phyloP scores from a whole-genome alignment of 1,139 yeast genomes.

The Candida sanyaensis region DNA sequence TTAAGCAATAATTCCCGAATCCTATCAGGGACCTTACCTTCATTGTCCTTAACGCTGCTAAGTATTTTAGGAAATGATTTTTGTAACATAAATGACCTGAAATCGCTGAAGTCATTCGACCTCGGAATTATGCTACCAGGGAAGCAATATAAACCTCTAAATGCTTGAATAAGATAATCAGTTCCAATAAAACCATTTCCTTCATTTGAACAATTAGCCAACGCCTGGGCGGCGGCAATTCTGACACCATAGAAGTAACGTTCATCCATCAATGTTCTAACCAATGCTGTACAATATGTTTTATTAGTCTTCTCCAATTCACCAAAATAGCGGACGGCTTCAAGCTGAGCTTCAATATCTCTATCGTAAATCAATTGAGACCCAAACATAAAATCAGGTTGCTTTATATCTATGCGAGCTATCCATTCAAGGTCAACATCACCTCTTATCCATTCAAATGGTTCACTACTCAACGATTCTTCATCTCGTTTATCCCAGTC shows the following conservation, averaged over 20 bases:
- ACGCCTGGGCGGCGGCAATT: constrained; percentile 80
- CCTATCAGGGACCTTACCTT: constrained; percentile 67
- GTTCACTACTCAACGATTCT: constrained; percentile 66
- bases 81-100: constrained; percentile 67
- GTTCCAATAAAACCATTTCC: constrained; percentile 71
- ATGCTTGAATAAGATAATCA: constrained; percentile 69
- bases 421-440: constrained; percentile 99
- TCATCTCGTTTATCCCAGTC: constrained; percentile 79
- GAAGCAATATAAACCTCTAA: constrained; percentile 72
- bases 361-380: constrained; percentile 93
- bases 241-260: constrained; percentile 90
- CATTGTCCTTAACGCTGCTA: constrained; percentile 58
- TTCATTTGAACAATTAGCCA: constrained; percentile 65
- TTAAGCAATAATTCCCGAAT: constrained; percentile 68
- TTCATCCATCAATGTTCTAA: constrained; percentile 80
- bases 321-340: constrained; percentile 76
- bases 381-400: constrained; percentile 94
- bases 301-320: constrained; percentile 56
- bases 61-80: constrained; percentile 68
- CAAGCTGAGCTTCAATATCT: constrained; percentile 94
- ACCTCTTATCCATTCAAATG: constrained; percentile 95
- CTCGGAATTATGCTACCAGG: constrained; percentile 64
- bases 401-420: constrained; percentile 75
- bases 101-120: constrained; percentile 77
- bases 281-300: constrained; percentile 73